Percentiles rank a stretch among this genome's conserved stretches.
Evolutionary conservation across 495 filamentous ascomycete species (phyloP).

Genomic region (Hypoxylon perforatum): DNA sequence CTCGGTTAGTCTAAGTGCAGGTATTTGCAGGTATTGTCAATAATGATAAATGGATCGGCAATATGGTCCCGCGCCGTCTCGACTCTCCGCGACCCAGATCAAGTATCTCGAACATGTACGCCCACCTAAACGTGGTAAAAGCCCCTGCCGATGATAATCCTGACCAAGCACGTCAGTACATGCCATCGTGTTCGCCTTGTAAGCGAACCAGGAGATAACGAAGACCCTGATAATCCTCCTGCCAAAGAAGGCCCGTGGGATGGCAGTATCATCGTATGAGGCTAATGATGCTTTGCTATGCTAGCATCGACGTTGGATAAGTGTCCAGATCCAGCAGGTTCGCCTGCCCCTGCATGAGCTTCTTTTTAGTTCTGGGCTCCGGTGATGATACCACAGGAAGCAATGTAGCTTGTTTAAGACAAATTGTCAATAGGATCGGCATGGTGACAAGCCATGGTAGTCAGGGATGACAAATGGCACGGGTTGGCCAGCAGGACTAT

Average conservation of each 20-base stretch:
- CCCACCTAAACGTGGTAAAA: neutral
- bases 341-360: slow-evolving; percentile 33
- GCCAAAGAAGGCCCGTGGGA: slow-evolving; percentile 10
- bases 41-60: slow-evolving; percentile 41
- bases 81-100: slow-evolving; percentile 16
- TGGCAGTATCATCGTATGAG: slow-evolving; percentile 20
- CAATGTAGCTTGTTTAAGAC: slow-evolving; percentile 37
- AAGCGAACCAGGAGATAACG: slow-evolving; percentile 20
- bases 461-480: slow-evolving; percentile 45
- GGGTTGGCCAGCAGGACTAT: slow-evolving; percentile 23
- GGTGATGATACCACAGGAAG: slow-evolving; percentile 21
- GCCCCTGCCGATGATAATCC: slow-evolving; percentile 15
- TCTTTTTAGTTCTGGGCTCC: slow-evolving; percentile 27
- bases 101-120: slow-evolving; percentile 17
- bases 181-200: slow-evolving; percentile 19
- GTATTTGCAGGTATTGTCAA: slow-evolving; percentile 36
- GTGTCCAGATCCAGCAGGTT: slow-evolving; percentile 26
- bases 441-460: slow-evolving; percentile 21
- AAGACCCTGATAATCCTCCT: slow-evolving; percentile 35
- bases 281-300: neutral
- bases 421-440: slow-evolving; percentile 42
- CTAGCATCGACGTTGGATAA: slow-evolving; percentile 14
- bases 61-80: slow-evolving; percentile 18
- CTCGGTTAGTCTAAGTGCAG: slow-evolving; percentile 27
- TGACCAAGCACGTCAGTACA: slow-evolving; percentile 22